phyloP scores from a whole-genome alignment of 176 grass and related monocot species.

The Zea luxurians region DNA sequence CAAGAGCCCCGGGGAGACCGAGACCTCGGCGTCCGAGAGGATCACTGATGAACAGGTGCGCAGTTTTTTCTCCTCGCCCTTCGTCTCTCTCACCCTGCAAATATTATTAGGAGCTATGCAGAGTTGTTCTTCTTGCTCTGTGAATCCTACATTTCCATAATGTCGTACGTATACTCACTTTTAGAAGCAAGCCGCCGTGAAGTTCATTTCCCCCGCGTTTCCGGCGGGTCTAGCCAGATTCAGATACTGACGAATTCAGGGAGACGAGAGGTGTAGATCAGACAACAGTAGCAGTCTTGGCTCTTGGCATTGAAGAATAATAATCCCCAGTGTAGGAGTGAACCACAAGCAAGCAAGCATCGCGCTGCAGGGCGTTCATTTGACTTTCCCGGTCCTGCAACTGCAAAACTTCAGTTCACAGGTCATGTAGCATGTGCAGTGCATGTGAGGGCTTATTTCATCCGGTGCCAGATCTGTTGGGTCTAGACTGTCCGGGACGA shows the following conservation, averaged over 20 bases:
- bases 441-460: conserved; percentile 41
- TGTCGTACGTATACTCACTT: background rate
- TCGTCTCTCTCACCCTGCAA: background rate
- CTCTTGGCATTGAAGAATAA: conserved; percentile 33
- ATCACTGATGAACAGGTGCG: conserved; percentile 69
- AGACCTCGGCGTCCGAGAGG: conserved; percentile 66
- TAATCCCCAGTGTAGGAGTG: conserved; percentile 29
- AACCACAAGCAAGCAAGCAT: conserved; percentile 30
- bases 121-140: background rate
- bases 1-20: conserved; percentile 60
- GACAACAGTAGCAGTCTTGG: conserved; percentile 22
- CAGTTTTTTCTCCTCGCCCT: background rate
- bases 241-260: background rate
- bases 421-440: conserved; percentile 51
- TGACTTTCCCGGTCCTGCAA: conserved; percentile 51
- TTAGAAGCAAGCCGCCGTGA: background rate
- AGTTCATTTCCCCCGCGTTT: background rate
- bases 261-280: conserved; percentile 3
- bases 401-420: conserved; percentile 42
- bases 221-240: background rate
- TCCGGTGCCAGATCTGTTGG: conserved; percentile 35
- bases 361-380: conserved; percentile 21
- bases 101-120: background rate
- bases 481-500: too few species aligned
- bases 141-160: background rate